Percentiles rank a stretch among this genome's conserved stretches.
Conservation (phyloP, 2,329 filamentous ascomycete genomes). For the Colletotrichum godetiae region DNA sequence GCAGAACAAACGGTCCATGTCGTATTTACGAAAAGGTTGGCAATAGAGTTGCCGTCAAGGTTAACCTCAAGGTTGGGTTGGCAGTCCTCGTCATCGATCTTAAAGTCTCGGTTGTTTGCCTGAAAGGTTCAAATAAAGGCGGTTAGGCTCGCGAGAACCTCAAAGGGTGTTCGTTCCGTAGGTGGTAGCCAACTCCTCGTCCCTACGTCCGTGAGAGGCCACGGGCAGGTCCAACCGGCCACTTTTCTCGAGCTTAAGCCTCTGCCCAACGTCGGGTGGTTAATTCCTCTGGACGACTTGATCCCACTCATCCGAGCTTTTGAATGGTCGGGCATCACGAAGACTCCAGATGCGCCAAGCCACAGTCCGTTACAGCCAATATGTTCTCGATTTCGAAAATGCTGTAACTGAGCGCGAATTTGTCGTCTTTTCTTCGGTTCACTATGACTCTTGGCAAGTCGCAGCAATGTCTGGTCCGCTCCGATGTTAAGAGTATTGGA, state of each 20-base stretch:
- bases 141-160: neutral
- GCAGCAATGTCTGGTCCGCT: conserved; percentile 3
- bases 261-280: neutral
- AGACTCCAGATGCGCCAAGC: neutral
- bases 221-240: no score
- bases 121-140: neutral
- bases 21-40: neutral
- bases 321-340: neutral
- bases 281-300: neutral
- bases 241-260: neutral
- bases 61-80: conserved; percentile 9
- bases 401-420: neutral
- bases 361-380: neutral
- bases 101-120: neutral
- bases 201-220: neutral
- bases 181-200: no score
- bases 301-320: neutral
- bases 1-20: no score
- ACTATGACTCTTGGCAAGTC: conserved; percentile 18
- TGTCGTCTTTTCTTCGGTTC: neutral
- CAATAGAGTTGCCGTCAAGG: conserved; percentile 8
- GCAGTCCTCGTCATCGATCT: conserved; percentile 24
- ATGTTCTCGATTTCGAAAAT: neutral
- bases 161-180: neutral
- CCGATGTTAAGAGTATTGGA: neutral